A percentile compares a stretch with the other conserved stretches of the same genome.
Evolutionary conservation across 306 rosid species (phyloP).

Genomic region (Hippophae tibetana): DNA sequence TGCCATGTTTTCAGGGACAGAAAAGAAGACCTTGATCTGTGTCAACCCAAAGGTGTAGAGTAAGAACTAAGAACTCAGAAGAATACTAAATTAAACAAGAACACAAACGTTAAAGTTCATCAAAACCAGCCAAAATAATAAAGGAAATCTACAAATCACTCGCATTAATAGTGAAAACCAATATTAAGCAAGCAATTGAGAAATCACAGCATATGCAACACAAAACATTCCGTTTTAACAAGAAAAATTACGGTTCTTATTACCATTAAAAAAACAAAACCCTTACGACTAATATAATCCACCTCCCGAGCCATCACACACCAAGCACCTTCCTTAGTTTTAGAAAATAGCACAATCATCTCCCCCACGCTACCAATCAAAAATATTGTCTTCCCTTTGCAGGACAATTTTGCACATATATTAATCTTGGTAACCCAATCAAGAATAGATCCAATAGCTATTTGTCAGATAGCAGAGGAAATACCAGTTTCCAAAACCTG

Average conservation of each 20-base stretch:
- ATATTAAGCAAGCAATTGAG: not conserved
- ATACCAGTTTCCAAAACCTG: no score
- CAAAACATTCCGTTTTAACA: not conserved
- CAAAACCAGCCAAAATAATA: constrained; percentile 1
- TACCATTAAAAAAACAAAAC: not conserved
- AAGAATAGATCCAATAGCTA: no score
- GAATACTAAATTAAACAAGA: not conserved
- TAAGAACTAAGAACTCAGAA: constrained; percentile 1
- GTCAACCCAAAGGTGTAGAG: constrained; percentile 5
- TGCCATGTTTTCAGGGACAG: constrained; percentile 77
- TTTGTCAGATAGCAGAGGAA: no score
- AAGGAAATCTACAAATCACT: not conserved
- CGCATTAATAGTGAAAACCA: not conserved
- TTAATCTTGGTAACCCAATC: no score
- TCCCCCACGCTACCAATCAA: no score
- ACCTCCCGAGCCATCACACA: no score
- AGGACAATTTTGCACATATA: no score
- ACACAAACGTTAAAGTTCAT: not conserved
- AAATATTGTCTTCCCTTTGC: no score
- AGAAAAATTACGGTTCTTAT: not conserved
- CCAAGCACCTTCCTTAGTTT: no score
- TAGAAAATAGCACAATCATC: no score
- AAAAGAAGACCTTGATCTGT: constrained; percentile 83
- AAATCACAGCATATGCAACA: not conserved
- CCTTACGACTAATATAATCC: no score